phyloP scores from a whole-genome alignment of 176 grass and related monocot genomes.

The Oryza meridionalis region DNA sequence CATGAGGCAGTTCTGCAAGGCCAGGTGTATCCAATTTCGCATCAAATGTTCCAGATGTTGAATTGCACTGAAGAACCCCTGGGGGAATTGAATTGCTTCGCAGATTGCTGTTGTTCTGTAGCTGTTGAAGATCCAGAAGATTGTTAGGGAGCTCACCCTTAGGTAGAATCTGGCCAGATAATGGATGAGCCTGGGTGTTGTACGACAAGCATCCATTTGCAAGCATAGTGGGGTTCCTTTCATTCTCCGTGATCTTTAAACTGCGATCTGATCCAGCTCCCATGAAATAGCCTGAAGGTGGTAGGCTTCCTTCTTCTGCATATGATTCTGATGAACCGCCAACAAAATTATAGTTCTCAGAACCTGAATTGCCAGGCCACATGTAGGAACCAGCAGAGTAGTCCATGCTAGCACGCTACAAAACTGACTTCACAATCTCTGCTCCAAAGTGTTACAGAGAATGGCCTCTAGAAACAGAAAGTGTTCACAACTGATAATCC shows the following conservation, averaged over 20 bases:
- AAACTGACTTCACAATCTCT: constrained; percentile 16
- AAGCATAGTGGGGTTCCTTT: constrained; percentile 34
- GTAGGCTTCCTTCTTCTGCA: constrained; percentile 42
- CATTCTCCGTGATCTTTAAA: constrained; percentile 40
- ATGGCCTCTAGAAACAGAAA: constrained; percentile 32
- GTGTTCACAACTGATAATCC: constrained; percentile 11
- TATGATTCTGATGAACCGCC: constrained; percentile 50
- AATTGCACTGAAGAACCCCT: constrained; percentile 37
- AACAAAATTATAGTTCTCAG: constrained; percentile 41
- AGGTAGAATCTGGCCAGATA: constrained; percentile 32
- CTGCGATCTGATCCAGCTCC: constrained; percentile 36
- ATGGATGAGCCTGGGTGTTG: constrained; percentile 26
- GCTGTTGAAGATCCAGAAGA: constrained; percentile 44
- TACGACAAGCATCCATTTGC: constrained; percentile 39
- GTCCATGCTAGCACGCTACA: constrained; percentile 42
- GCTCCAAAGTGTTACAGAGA: constrained; percentile 15
- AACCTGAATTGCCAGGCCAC: constrained; percentile 50
- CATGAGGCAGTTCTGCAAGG: constrained; percentile 43
- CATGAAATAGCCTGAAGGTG: constrained; percentile 43
- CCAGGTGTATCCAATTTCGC: constrained; percentile 42
- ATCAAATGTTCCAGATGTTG: constrained; percentile 42
- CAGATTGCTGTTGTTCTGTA: constrained; percentile 37
- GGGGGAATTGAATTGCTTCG: constrained; percentile 33
- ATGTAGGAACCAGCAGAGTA: constrained; percentile 49
- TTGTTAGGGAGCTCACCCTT: constrained; percentile 25